phyloP scores from a whole-genome alignment of 352 stramenopile species.

The Phytophthora niederhauseri region DNA sequence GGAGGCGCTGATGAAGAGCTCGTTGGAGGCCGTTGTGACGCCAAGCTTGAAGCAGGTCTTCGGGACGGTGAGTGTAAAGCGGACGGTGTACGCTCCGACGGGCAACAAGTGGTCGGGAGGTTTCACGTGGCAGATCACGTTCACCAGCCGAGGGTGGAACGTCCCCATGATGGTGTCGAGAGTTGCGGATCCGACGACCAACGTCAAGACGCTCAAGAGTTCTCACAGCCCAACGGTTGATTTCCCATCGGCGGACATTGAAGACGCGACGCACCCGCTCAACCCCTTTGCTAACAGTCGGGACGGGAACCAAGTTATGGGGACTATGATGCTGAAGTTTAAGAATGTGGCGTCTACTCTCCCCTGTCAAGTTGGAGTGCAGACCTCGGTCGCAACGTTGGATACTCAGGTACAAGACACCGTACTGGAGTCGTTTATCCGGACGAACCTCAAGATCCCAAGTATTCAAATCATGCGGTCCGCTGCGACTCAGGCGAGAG shows the following conservation, averaged over 20 bases:
- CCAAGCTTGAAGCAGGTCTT: conserved; percentile 66
- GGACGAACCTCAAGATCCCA: conserved; percentile 48
- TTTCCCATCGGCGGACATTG: conserved; percentile 40
- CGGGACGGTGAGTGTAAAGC: conserved; percentile 81
- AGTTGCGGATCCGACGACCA: neutral
- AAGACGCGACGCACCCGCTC: conserved; percentile 39
- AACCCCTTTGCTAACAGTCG: conserved; percentile 51
- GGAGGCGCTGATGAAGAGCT: conserved; percentile 60
- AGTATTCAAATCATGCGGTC: conserved; percentile 58
- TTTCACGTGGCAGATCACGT: conserved; percentile 95
- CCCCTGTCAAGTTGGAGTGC: conserved; percentile 33
- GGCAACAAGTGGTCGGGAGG: conserved; percentile 92
- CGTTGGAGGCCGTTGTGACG: conserved; percentile 55
- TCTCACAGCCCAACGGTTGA: neutral
- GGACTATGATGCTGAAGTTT: conserved; percentile 76
- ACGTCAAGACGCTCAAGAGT: neutral
- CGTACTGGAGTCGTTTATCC: conserved; percentile 47
- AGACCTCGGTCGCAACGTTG: conserved; percentile 42
- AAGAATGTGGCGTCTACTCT: conserved; percentile 50
- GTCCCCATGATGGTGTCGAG: conserved; percentile 76
- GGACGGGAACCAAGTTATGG: conserved; percentile 93
- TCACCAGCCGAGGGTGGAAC: conserved; percentile 81
- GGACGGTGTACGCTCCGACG: conserved; percentile 77
- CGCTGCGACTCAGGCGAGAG: conserved; percentile 60
- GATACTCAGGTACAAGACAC: conserved; percentile 42